Evolutionary conservation across 345 rosid species (phyloP).

Genomic region (thale cress (Arabidopsis thaliana)): TAIR10.1 NC_003076.8:20435001-20435500

Average conservation of each 20-base stretch:
- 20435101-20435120: not conserved
- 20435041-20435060: slow-evolving; percentile 7
- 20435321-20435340: too few species aligned
- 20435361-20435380: too few species aligned
- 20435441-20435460: too few species aligned
- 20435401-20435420: too few species aligned
- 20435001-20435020: not conserved
- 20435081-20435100: not conserved
- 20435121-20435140: slow-evolving; percentile 29
- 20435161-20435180: slow-evolving; percentile 39
- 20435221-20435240: slow-evolving; percentile 31
- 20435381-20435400: too few species aligned
- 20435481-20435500: too few species aligned
- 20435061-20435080: slow-evolving; percentile 16
- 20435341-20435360: too few species aligned
- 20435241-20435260: slow-evolving; percentile 9
- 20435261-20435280: too few species aligned
- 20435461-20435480: too few species aligned
- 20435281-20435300: too few species aligned
- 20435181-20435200: slow-evolving; percentile 16
- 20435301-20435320: too few species aligned
- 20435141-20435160: slow-evolving; percentile 38
- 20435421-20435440: too few species aligned
- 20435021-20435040: not conserved
- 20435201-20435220: slow-evolving; percentile 27